phyloP scores from a whole-genome alignment of 257 asterid genomes.

The Ligustrum vulgare region DNA sequence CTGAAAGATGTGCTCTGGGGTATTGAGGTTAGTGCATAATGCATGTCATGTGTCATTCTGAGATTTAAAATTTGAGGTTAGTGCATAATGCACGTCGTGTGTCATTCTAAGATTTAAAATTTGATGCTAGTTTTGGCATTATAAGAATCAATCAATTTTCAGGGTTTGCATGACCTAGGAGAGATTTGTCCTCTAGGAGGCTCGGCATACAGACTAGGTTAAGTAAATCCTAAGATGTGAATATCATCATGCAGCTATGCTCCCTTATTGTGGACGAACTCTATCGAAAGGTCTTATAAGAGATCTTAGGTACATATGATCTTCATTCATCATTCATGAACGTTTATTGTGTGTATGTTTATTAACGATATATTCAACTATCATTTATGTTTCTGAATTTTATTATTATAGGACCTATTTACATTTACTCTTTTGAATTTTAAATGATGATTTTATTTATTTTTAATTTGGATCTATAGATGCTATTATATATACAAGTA shows the following conservation, averaged over 20 bases:
- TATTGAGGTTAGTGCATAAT: too few relatives aligned
- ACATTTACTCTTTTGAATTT: neutral
- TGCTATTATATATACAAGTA: too few relatives aligned
- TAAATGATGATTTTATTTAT: too few relatives aligned
- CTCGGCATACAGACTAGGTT: conserved; percentile 94
- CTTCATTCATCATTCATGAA: conserved; percentile 14
- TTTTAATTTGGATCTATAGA: too few relatives aligned
- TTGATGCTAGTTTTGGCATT: conserved; percentile 27
- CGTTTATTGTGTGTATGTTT: conserved; percentile 12
- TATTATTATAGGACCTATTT: conserved; percentile 3
- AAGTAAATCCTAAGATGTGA: conserved; percentile 85
- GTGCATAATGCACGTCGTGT: conserved; percentile 41
- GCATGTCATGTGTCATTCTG: too few relatives aligned
- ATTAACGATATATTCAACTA: neutral
- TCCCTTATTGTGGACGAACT: conserved; percentile 93
- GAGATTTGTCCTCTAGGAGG: conserved; percentile 99
- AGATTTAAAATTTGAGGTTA: conserved; percentile 61
- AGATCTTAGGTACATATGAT: conserved; percentile 80
- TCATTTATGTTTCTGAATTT: conserved; percentile 3
- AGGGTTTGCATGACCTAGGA: conserved; percentile 98
- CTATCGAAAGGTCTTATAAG: conserved; percentile 94
- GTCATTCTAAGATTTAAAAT: conserved; percentile 12
- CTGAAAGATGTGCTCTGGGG: too few relatives aligned
- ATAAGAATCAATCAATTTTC: conserved; percentile 46
- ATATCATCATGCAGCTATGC: conserved; percentile 99